Evolutionary conservation across 2,329 filamentous ascomycete species (phyloP), one percentile per base, ranked within the genome.

Genomic region (Aspergillus sojae): DNA sequence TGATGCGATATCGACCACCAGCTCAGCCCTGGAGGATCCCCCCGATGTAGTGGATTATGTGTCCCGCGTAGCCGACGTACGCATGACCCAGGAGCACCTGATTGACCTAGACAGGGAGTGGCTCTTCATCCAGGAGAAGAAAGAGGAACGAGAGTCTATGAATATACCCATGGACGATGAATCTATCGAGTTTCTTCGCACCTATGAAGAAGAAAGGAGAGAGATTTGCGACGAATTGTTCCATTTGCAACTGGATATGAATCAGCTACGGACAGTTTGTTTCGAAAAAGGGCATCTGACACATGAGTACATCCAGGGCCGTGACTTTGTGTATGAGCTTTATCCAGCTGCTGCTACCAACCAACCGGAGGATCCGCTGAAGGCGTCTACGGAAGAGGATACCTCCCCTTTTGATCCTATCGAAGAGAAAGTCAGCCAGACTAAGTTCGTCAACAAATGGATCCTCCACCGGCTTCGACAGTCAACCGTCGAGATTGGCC

Each of bases 391-490:
- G 1, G 48, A 68, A 12, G 68, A 70, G 5, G 65, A 71, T 34
- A 58, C 65, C 9, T 64, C 68, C 4, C 69, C 69, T 45, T 70
- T 70, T 45, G 68, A 72, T n/a, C 54, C 58, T 16, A 41, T 36
- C 1, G 32, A 36, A 16, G 41, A 57, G 6, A 61, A 62, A 7
- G 46, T 68, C 34, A 66, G 67, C n/a, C 68, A 67, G 23, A 58
- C 64, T 14, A 59, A 60, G 9, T 75, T 73, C 54, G 67, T 76
- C 58, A 72, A 74, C 34, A 71, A 67, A 60, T 76, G 74, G 74
- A 68, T 75, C 39, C 70, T 75, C 0, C 72, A 77, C 43, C 70
- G 71, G 30, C 66, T 77, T 3, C 70, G 73, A 11, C 73, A 71
- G 34, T 77, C 74, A 1, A 68, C 68, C 1, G 55, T 74, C 26